These are phyloP conservation scores for Ilyonectria sp. DNA, from an alignment of 2,329 filamentous ascomycete genomes.

Conservation along the genomic window DNA sequence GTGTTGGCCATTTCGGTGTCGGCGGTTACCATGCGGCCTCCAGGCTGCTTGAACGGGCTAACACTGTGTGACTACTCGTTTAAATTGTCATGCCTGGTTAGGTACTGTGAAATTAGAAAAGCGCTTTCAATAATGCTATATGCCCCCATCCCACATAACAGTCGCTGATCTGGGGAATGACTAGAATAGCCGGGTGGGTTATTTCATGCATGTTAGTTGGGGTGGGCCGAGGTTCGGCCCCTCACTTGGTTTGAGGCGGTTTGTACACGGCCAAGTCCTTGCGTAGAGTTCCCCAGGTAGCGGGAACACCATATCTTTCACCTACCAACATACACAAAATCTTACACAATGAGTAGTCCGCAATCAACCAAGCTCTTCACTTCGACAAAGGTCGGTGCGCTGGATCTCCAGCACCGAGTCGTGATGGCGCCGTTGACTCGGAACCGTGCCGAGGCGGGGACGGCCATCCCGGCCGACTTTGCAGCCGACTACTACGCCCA, in stretches of 20 bases:
- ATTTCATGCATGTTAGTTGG: neutral
- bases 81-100: too few species aligned
- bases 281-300: neutral
- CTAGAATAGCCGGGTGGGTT: neutral
- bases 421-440: slow-evolving; percentile 73
- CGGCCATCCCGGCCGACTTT: slow-evolving; percentile 41
- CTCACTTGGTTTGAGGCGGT: neutral
- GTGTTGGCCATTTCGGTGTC: too few species aligned
- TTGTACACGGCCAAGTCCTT: neutral
- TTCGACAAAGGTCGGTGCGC: slow-evolving; percentile 57
- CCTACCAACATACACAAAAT: neutral
- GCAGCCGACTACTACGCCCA: slow-evolving; percentile 65
- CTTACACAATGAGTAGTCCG: slow-evolving; percentile 26
- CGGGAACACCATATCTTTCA: neutral
- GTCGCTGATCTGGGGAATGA: too few species aligned
- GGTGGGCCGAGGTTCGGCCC: slow-evolving; percentile 5
- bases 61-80: too few species aligned
- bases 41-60: too few species aligned
- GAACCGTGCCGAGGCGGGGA: slow-evolving; percentile 60
- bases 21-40: too few species aligned
- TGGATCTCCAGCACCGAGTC: slow-evolving; percentile 59
- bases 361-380: slow-evolving; percentile 56
- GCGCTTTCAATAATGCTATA: too few species aligned
- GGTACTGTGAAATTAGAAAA: too few species aligned
- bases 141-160: too few species aligned